Evolutionary conservation across 2,329 filamentous ascomycete genomes (phyloP).

Genomic region (Daldinia eschscholtzii): DNA sequence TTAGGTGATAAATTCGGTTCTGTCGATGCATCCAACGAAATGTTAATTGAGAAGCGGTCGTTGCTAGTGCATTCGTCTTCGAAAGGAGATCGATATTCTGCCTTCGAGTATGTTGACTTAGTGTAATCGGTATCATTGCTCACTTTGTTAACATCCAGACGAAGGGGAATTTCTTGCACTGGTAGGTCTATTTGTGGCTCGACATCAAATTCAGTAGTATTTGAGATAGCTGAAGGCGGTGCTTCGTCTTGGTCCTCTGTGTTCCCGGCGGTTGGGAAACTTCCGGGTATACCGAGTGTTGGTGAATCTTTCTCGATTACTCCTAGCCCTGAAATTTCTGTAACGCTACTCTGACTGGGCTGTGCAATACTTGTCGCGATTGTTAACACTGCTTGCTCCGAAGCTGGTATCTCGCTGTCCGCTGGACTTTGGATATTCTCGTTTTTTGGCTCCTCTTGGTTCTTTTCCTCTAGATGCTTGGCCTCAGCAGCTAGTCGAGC

Average conservation of each 20-base stretch:
- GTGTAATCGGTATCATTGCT: conserved; percentile 46
- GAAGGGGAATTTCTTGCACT: conserved; percentile 51
- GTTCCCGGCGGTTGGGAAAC: conserved; percentile 63
- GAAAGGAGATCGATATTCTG: conserved; percentile 65
- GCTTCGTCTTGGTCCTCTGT: conserved; percentile 59
- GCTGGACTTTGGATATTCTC: conserved; percentile 34
- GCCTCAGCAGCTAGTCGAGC: conserved; percentile 24
- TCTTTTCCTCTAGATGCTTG: conserved; percentile 27
- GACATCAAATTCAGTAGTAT: conserved; percentile 78
- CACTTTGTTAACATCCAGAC: conserved; percentile 40
- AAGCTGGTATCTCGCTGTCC: conserved; percentile 35
- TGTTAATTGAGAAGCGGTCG: conserved; percentile 57
- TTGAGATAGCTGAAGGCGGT: conserved; percentile 71
- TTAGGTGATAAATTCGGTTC: conserved; percentile 41
- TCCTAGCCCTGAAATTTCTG: conserved; percentile 15
- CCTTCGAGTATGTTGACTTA: conserved; percentile 49
- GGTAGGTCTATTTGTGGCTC: conserved; percentile 74
- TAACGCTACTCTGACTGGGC: conserved; percentile 28
- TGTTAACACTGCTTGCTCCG: conserved; percentile 41
- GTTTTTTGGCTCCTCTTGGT: conserved; percentile 29
- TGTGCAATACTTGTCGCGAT: conserved; percentile 41
- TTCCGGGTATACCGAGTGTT: conserved; percentile 74
- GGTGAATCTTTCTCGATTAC: conserved; percentile 68
- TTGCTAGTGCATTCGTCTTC: conserved; percentile 58
- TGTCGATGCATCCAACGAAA: conserved; percentile 56